Conservation (phyloP, 1,139 yeast species). For the Kodamaea alishanica region DNA sequence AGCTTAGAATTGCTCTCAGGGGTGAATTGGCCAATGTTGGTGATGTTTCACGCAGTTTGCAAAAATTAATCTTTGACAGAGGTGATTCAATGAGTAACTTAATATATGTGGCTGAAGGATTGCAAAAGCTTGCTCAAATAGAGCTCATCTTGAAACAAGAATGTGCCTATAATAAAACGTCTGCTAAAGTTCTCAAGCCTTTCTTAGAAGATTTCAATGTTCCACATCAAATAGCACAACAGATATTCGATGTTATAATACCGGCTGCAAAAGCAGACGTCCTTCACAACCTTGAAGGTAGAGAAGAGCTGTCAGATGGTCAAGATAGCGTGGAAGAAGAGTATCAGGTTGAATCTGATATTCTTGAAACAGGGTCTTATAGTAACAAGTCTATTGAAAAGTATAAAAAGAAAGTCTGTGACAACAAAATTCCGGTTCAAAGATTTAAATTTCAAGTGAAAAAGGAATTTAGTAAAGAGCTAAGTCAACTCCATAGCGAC, state of each 20-base stretch:
- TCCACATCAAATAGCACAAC: slow-evolving; percentile 27
- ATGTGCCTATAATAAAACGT: slow-evolving; percentile 10
- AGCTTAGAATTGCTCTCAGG: slow-evolving; percentile 29
- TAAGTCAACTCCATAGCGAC: slow-evolving; percentile 30
- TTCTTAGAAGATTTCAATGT: slow-evolving; percentile 27
- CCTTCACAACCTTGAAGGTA: slow-evolving; percentile 6
- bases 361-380: slow-evolving; percentile 14
- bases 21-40: slow-evolving; percentile 27
- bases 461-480: slow-evolving; percentile 24
- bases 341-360: not conserved
- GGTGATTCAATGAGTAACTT: slow-evolving; percentile 35
- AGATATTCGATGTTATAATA: slow-evolving; percentile 25
- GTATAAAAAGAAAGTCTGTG: slow-evolving; percentile 12
- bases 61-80: slow-evolving; percentile 33
- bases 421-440: slow-evolving; percentile 2
- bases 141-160: slow-evolving; percentile 20
- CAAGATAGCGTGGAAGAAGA: slow-evolving; percentile 9
- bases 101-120: slow-evolving; percentile 31
- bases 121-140: slow-evolving; percentile 25
- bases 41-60: slow-evolving; percentile 39
- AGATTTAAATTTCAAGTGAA: slow-evolving; percentile 25
- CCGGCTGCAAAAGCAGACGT: slow-evolving; percentile 1
- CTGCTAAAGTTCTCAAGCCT: slow-evolving; percentile 7
- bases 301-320: slow-evolving; percentile 1
- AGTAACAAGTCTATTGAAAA: slow-evolving; percentile 21